Evolutionary conservation across 345 rosid species (phyloP).

Genomic region (Aegle marmelos): DNA sequence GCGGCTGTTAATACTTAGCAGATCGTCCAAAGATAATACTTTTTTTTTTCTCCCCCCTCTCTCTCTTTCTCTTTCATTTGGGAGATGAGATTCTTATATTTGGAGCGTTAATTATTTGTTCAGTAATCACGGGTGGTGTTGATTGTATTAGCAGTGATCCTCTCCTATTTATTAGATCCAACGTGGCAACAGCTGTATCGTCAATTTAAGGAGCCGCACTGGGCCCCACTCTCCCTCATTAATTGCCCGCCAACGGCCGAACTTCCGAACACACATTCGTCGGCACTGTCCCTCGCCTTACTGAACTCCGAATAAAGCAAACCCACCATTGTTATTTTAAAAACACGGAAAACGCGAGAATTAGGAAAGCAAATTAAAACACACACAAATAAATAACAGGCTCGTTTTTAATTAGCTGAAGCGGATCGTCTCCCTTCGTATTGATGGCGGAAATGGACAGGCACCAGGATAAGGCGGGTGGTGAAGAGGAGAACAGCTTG

Average conservation of each 20-base stretch:
- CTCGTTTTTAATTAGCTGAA: constrained; percentile 6
- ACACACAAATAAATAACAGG: background rate
- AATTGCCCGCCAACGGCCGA: constrained; percentile 35
- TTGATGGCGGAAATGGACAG: constrained; percentile 47
- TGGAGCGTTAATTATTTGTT: constrained; percentile 6
- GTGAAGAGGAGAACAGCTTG: constrained; percentile 41
- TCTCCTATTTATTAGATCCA: background rate
- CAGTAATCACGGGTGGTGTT: background rate
- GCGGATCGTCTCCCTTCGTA: constrained; percentile 17
- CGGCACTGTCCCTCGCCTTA: background rate
- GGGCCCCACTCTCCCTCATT: constrained; percentile 5
- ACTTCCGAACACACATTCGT: background rate
- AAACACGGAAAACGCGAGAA: background rate
- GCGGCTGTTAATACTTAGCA: background rate
- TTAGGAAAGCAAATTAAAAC: background rate
- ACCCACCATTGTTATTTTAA: background rate
- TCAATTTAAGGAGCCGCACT: background rate
- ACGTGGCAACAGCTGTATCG: constrained; percentile 29
- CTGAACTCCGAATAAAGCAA: background rate
- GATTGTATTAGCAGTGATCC: background rate
- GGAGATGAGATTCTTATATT: background rate
- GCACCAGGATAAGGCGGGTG: constrained; percentile 29
- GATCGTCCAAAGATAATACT: background rate
- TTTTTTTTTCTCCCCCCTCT: no score
- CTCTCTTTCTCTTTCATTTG: no score